Percentiles rank a stretch among this genome's conserved stretches.
These are phyloP conservation scores for Guadua angustifolia DNA, from an alignment of 176 grass and related monocot genomes.

Conservation along the genomic window DNA sequence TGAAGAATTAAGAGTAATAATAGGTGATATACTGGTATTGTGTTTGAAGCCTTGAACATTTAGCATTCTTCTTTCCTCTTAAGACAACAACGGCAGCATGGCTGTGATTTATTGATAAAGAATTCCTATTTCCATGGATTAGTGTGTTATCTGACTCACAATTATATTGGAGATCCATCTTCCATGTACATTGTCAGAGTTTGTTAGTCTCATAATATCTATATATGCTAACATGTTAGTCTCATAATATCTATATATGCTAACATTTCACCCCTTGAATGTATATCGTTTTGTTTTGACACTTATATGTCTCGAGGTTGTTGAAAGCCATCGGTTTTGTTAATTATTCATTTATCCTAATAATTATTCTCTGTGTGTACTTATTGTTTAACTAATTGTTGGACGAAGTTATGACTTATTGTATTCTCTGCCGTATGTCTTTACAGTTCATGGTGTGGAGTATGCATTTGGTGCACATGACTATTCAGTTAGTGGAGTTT, in stretches of 20 bases:
- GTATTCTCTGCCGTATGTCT: not conserved
- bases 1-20: too few relatives aligned
- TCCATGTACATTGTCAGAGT: not conserved
- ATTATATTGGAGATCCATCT: not conserved
- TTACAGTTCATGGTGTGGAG: conserved; percentile 17
- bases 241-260: not conserved
- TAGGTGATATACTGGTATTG: not conserved
- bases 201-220: not conserved
- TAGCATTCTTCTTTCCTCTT: not conserved
- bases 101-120: not conserved
- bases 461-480: conserved; percentile 22
- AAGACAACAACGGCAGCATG: not conserved
- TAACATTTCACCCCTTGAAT: too few relatives aligned
- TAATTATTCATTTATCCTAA: not conserved
- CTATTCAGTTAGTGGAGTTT: conserved; percentile 7
- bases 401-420: not conserved
- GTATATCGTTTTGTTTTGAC: not conserved
- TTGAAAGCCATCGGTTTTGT: too few relatives aligned
- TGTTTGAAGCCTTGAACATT: not conserved
- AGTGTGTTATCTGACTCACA: not conserved
- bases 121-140: not conserved
- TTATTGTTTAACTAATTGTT: not conserved
- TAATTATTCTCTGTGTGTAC: not conserved
- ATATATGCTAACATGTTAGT: not conserved
- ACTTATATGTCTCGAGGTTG: not conserved